phyloP scores from a whole-genome alignment of 23 red algal genomes.

The Gracilaria domingensis region DNA sequence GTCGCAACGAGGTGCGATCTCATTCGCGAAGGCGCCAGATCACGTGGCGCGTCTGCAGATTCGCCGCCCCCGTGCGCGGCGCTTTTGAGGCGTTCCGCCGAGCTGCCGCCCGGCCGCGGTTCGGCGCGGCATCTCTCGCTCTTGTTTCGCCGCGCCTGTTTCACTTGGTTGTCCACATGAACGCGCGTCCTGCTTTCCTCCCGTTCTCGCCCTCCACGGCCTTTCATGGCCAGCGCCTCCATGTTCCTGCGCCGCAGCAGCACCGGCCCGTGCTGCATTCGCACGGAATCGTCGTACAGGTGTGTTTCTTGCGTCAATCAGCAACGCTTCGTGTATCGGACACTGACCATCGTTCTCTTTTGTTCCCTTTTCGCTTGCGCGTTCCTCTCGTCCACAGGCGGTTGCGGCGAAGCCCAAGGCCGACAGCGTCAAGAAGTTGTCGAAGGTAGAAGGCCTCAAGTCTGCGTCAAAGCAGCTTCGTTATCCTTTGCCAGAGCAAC shows the following conservation, averaged over 20 bases:
- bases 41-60: neutral
- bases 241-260: neutral
- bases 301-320: neutral
- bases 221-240: constrained; percentile 24
- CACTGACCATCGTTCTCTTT: neutral
- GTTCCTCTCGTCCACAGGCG: constrained; percentile 9
- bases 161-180: neutral
- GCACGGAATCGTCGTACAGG: neutral
- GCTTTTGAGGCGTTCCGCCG: no score
- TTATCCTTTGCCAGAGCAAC: constrained; percentile 86
- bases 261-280: constrained; percentile 33
- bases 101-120: no score
- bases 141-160: neutral
- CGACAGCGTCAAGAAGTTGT: constrained; percentile 76
- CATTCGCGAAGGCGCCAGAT: neutral
- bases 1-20: neutral
- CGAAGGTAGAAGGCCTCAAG: constrained; percentile 90
- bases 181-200: neutral
- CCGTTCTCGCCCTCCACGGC: constrained; percentile 24
- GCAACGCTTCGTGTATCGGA: neutral
- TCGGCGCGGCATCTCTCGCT: no score
- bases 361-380: neutral
- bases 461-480: constrained; percentile 80
- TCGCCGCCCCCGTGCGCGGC: no score
- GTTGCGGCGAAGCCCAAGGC: constrained; percentile 56